These are phyloP conservation scores for Podaxis carcinomalis DNA, from an alignment of 768 basidiomycete species.

Conservation along the genomic window DNA sequence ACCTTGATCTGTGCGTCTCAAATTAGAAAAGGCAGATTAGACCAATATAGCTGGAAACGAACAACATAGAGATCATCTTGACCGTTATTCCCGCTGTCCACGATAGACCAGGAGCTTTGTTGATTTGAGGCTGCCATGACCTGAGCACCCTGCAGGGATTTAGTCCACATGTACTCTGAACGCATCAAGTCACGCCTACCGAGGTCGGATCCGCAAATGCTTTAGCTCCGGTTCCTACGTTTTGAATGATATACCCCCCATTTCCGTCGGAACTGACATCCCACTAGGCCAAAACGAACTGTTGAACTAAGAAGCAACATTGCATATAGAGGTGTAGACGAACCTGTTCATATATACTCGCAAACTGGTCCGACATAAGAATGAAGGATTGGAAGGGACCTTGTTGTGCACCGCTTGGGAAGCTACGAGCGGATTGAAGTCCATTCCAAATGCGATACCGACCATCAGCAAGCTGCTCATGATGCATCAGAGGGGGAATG, in stretches of 20 bases:
- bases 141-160: not conserved
- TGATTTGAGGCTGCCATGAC: constrained; percentile 3
- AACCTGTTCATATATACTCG: constrained; percentile 1
- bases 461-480: constrained; percentile 1
- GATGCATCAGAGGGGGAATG: not conserved
- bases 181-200: not conserved
- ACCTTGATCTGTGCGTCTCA: not conserved
- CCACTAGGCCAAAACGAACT: not conserved
- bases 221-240: not conserved
- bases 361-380: constrained; percentile 5
- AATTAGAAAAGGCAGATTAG: not conserved
- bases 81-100: not conserved
- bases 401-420: not conserved
- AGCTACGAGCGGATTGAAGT: constrained; percentile 7
- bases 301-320: not conserved
- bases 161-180: not conserved
- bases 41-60: not conserved
- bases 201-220: not conserved
- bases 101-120: constrained; percentile 6
- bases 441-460: constrained; percentile 9
- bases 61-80: constrained; percentile 1
- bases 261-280: not conserved
- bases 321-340: not conserved
- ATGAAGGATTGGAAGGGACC: not conserved
- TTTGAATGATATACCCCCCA: constrained; percentile 5